These are phyloP conservation scores for Fusarium chuoi DNA, from an alignment of 2,329 filamentous ascomycete genomes.

Conservation along the genomic window DNA sequence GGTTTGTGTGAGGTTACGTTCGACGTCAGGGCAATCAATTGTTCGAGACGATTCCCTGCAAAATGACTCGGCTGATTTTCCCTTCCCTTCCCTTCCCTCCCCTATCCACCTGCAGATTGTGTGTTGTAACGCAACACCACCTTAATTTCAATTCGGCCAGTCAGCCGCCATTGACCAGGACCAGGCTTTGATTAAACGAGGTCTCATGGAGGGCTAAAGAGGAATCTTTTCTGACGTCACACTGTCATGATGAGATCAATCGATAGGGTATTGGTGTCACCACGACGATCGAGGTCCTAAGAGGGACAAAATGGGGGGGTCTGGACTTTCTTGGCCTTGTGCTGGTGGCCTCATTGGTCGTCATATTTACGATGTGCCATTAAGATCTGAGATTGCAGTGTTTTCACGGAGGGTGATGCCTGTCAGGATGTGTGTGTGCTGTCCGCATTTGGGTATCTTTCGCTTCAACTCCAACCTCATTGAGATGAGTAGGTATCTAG, in stretches of 20 bases:
- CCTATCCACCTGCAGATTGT: background rate
- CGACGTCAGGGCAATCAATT: conserved; percentile 27
- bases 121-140: conserved; percentile 1
- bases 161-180: background rate
- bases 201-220: background rate
- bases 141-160: background rate
- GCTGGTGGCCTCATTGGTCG: conserved; percentile 9
- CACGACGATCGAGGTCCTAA: conserved; percentile 17
- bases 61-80: conserved; percentile 23
- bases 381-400: background rate
- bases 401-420: conserved; percentile 8
- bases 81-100: background rate
- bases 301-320: background rate
- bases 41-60: conserved; percentile 20
- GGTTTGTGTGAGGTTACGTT: conserved; percentile 27
- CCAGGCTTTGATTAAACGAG: conserved; percentile 5
- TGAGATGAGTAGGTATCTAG: conserved; percentile 44
- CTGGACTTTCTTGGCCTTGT: background rate
- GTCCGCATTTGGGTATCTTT: conserved; percentile 37
- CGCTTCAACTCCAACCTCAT: conserved; percentile 36
- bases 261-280: conserved; percentile 15
- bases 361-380: conserved; percentile 8
- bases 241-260: conserved; percentile 38
- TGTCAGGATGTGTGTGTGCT: conserved; percentile 21
- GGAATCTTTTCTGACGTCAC: conserved; percentile 30